Base-by-base conservation (phyloP, 257 asterid species). In the Coffea canephora region DNA sequence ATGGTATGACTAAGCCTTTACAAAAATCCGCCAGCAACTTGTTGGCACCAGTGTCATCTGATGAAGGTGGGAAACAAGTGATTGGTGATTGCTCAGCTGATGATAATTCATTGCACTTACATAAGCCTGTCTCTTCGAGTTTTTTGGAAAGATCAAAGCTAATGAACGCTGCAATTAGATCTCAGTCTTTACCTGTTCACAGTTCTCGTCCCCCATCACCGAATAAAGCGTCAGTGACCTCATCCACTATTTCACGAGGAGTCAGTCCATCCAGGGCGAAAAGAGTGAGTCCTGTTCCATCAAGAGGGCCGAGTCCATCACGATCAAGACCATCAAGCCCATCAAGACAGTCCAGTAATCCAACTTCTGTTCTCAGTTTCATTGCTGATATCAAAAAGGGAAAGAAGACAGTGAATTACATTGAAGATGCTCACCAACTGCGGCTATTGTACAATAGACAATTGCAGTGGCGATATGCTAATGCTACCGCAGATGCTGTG, bases 371-470 rank as follows among this genome's bases (percentile, higher is more conserved):
- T 72, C 92, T 94, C 62, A 91, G 92, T 82, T 96, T 89, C 84
- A 87, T 90, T 77, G 97, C 89, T 27, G 98, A 94, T 82, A 89
- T 94, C 73, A 92, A 82, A 82, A 89, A 89, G 81, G 94, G 97
- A 77, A 90, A 89, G 87, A 91, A 89, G 82, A 88, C 86, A 70
- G 91, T 89, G 34, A 87, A 83, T 88, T 88, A 90, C 77, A 85
- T 90, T 39, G 97, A 94, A 80, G 98, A 94, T 85, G 96, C 82
- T 41, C 99, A 96, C 89, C 93, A 88, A 70, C 82, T 96, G 85
- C 82, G 95, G 84, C 79, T 96, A 81, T 82, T 89, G 45, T 89
- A 96, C 78, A 96, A 94, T 88, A 89, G 98, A 84, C 92, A 91
- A 43, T 83, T 94, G 86, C 99, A 96, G 75, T 96, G 99, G 98